phyloP scores from a whole-genome alignment of 805 yeast species.

The Kluyveromyces dobzhanskii region DNA sequence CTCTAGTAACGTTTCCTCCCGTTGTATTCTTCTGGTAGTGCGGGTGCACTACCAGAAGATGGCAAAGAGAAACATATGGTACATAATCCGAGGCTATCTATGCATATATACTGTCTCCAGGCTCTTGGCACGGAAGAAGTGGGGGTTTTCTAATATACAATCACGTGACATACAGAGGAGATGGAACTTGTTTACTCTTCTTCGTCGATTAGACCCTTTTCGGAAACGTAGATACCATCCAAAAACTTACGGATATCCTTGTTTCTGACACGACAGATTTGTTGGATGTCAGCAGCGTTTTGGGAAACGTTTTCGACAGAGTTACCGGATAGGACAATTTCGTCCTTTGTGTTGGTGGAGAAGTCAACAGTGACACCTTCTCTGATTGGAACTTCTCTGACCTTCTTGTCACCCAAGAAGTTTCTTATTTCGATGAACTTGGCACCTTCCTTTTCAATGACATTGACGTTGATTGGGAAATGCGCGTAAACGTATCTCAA shows the following conservation, averaged over 20 bases:
- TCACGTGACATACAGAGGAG: too few species aligned
- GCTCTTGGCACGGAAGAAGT: too few species aligned
- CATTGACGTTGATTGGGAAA: constrained; percentile 99
- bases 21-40: too few species aligned
- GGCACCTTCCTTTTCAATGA: constrained; percentile 67
- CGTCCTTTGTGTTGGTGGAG: constrained; percentile 87
- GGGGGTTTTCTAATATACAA: too few species aligned
- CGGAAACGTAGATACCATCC: constrained; percentile 99
- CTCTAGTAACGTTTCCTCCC: constrained; percentile 21
- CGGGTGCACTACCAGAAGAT: too few species aligned
- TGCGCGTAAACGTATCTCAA: constrained; percentile 99
- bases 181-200: constrained; percentile 35
- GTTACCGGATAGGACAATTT: constrained; percentile 87
- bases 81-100: too few species aligned
- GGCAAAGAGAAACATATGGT: too few species aligned
- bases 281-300: constrained; percentile 97
- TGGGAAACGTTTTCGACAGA: constrained; percentile 96
- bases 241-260: constrained; percentile 99
- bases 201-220: constrained; percentile 80
- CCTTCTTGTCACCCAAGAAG: constrained; percentile 99
- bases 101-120: too few species aligned
- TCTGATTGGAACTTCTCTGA: constrained; percentile 75
- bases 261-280: constrained; percentile 97
- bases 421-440: constrained; percentile 92
- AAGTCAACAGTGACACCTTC: constrained; percentile 85